Conservation (phyloP, 768 basidiomycete species). For the Lenzites betulinus region DNA sequence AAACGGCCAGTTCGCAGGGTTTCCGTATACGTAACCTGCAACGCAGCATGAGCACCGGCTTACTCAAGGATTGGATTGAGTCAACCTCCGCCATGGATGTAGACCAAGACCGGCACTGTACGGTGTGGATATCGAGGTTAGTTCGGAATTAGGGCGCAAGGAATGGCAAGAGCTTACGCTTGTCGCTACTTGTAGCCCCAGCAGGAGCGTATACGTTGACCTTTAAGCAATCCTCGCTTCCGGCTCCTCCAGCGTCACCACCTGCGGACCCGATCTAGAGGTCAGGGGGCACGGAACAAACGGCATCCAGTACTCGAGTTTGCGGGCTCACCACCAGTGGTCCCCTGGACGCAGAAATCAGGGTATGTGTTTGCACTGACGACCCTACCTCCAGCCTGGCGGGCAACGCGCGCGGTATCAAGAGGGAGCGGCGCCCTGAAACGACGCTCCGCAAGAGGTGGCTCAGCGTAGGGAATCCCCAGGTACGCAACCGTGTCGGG, state of each 20-base stretch:
- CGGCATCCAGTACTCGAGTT: neutral
- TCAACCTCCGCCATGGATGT: slow-evolving; percentile 42
- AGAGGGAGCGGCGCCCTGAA: slow-evolving; percentile 53
- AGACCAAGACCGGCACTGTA: slow-evolving; percentile 42
- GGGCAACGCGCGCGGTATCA: slow-evolving; percentile 46
- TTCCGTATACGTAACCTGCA: slow-evolving; percentile 57
- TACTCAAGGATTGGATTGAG: neutral
- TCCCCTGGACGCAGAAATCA: slow-evolving; percentile 61
- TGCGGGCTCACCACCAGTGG: slow-evolving; percentile 42
- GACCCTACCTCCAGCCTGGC: slow-evolving; percentile 38
- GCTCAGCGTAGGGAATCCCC: slow-evolving; percentile 41
- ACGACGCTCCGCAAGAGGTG: slow-evolving; percentile 35
- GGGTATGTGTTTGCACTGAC: slow-evolving; percentile 58
- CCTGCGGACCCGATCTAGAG: slow-evolving; percentile 31
- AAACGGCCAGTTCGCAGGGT: slow-evolving; percentile 67
- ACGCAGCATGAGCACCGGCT: neutral
- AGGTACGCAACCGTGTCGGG: slow-evolving; percentile 59
- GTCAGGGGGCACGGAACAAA: slow-evolving; percentile 6
- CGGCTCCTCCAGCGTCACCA: slow-evolving; percentile 62
- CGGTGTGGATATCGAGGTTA: neutral
- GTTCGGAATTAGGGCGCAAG: neutral
- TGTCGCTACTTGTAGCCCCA: slow-evolving; percentile 46
- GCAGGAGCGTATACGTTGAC: slow-evolving; percentile 64
- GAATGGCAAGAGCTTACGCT: slow-evolving; percentile 39
- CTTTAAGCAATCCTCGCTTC: slow-evolving; percentile 68